A percentile compares a stretch with the other conserved stretches of the same genome.
These are phyloP conservation scores for Trichophyton rubrum DNA, from an alignment of 2,329 filamentous ascomycete species.

Conservation along the genomic window DNA sequence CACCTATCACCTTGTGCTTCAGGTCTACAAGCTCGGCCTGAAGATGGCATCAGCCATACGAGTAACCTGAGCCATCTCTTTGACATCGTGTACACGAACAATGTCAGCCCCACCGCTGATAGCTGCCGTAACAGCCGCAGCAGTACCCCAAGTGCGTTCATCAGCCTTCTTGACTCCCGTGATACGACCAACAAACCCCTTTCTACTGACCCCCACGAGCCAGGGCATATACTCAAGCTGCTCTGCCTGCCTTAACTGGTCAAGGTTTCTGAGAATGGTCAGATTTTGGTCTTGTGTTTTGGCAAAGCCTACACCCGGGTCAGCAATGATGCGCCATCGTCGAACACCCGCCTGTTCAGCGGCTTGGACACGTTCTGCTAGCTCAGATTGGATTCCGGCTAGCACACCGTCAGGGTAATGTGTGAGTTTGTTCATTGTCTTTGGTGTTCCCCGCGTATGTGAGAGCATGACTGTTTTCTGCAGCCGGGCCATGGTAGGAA, in stretches of 20 bases:
- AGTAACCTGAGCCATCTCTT: constrained; percentile 71
- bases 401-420: constrained; percentile 59
- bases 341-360: constrained; percentile 74
- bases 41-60: constrained; percentile 74
- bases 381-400: constrained; percentile 52
- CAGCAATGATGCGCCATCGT: constrained; percentile 87
- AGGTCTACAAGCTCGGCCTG: constrained; percentile 13
- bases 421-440: constrained; percentile 61
- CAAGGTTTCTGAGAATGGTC: constrained; percentile 57
- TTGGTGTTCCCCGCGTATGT: constrained; percentile 85
- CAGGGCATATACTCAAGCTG: constrained; percentile 56
- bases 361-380: constrained; percentile 55
- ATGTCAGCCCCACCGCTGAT: constrained; percentile 82
- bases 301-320: constrained; percentile 89
- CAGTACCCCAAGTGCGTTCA: constrained; percentile 72
- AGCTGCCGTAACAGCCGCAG: constrained; percentile 73
- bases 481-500: constrained; percentile 62
- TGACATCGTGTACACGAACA: constrained; percentile 80
- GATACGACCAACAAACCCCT: constrained; percentile 72
- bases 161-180: constrained; percentile 61
- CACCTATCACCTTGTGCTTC: too few species aligned
- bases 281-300: constrained; percentile 74
- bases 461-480: constrained; percentile 72
- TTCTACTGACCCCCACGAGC: constrained; percentile 80
- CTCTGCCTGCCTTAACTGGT: constrained; percentile 41